A percentile compares a stretch with the other conserved stretches of the same genome.
Evolutionary conservation across 768 basidiomycete species (phyloP).

Genomic region (Saitozyma podzolica): DNA sequence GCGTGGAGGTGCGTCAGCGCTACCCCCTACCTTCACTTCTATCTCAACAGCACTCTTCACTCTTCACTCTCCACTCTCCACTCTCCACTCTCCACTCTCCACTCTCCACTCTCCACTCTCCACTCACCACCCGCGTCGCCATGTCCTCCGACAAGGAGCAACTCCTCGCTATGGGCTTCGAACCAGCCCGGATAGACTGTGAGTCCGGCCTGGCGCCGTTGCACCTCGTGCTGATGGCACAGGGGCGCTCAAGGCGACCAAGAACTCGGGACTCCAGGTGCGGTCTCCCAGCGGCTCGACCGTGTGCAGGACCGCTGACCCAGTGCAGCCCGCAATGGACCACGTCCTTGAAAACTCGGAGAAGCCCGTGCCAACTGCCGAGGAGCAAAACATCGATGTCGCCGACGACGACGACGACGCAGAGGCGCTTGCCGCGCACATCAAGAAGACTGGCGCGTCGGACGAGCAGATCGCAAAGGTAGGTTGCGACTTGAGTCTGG

Average conservation of each 20-base stretch:
- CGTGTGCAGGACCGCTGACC: slow-evolving; percentile 12
- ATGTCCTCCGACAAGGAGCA: slow-evolving; percentile 46
- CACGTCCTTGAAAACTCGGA: slow-evolving; percentile 78
- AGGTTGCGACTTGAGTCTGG: not conserved
- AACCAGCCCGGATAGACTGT: slow-evolving; percentile 81
- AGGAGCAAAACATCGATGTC: slow-evolving; percentile 45
- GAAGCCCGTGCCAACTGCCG: slow-evolving; percentile 64
- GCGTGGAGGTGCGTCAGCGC: no score
- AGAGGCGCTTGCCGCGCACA: slow-evolving; percentile 53
- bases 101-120: no score
- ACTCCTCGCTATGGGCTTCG: slow-evolving; percentile 83
- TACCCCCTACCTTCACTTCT: not conserved
- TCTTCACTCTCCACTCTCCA: not conserved
- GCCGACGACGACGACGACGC: slow-evolving; percentile 13
- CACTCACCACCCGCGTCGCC: slow-evolving; percentile 2
- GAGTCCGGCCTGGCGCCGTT: slow-evolving; percentile 47
- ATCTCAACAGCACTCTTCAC: not conserved
- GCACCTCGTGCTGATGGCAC: slow-evolving; percentile 11
- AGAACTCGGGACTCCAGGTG: slow-evolving; percentile 74
- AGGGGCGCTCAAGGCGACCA: slow-evolving; percentile 90
- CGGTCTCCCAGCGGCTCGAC: slow-evolving; percentile 55
- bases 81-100: not conserved
- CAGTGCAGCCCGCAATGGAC: slow-evolving; percentile 63
- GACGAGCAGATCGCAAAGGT: slow-evolving; percentile 46
- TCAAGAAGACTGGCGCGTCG: slow-evolving; percentile 36